These are phyloP conservation scores for Berkeleyomyces basicola DNA, from an alignment of 2,329 filamentous ascomycete genomes.

Conservation along the genomic window DNA sequence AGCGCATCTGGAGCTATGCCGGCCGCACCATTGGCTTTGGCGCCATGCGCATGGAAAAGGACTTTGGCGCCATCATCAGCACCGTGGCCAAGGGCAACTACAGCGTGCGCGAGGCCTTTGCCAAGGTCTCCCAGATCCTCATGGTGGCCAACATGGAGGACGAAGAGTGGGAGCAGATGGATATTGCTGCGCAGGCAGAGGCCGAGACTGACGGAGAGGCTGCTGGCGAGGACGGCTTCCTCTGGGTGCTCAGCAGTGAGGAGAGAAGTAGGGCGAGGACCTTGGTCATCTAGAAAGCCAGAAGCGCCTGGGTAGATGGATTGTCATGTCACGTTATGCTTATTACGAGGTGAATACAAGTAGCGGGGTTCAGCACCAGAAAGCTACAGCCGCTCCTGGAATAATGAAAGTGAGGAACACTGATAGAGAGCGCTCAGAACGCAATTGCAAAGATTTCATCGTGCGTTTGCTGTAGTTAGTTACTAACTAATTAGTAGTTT, in stretches of 20 bases:
- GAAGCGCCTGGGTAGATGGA: not conserved
- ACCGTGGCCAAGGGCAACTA: constrained; percentile 57
- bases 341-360: not conserved
- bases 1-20: constrained; percentile 65
- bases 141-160: constrained; percentile 90
- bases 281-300: constrained; percentile 33
- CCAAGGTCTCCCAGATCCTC: constrained; percentile 60
- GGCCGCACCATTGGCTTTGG: constrained; percentile 68
- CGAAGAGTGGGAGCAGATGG: constrained; percentile 78
- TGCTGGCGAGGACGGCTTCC: constrained; percentile 43
- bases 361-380: not conserved
- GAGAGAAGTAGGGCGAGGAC: constrained; percentile 57
- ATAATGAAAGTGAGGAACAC: not conserved
- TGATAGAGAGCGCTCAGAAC: not conserved
- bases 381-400: not conserved
- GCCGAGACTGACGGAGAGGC: not conserved
- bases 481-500: not conserved
- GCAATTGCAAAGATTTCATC: not conserved
- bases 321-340: not conserved
- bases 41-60: constrained; percentile 67
- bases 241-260: constrained; percentile 55
- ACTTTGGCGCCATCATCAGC: constrained; percentile 59
- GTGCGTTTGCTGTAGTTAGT: not conserved
- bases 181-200: constrained; percentile 17
- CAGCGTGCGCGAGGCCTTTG: constrained; percentile 59